phyloP scores from a whole-genome alignment of 768 basidiomycete species.

The Phylloporus scabripes region DNA sequence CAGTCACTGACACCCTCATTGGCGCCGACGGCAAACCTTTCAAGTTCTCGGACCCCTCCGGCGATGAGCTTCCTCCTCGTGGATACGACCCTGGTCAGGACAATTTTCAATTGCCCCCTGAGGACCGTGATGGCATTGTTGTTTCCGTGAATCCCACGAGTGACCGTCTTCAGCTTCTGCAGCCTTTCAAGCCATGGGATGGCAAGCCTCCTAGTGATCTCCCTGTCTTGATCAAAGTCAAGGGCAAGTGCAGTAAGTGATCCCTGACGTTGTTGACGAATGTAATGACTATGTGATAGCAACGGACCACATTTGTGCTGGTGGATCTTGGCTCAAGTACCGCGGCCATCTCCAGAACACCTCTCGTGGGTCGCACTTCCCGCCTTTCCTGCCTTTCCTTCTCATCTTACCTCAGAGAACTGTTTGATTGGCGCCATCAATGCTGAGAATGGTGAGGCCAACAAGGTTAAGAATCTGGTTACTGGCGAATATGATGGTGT shows the following conservation, averaged over 20 bases:
- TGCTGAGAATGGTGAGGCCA: conserved; percentile 90
- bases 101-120: conserved; percentile 94
- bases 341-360: conserved; percentile 99
- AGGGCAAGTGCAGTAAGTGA: conserved; percentile 95
- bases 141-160: conserved; percentile 84
- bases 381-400: not conserved
- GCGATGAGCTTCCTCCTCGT: conserved; percentile 87
- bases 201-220: conserved; percentile 86
- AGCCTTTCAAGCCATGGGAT: conserved; percentile 90
- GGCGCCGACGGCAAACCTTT: conserved; percentile 93
- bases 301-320: conserved; percentile 94
- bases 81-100: conserved; percentile 97
- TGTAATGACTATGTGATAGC: conserved; percentile 34
- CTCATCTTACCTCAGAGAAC: conserved; percentile 56
- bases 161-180: conserved; percentile 86
- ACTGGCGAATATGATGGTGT: conserved; percentile 85
- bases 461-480: conserved; percentile 88
- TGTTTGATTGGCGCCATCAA: conserved; percentile 98
- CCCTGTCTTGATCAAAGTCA: conserved; percentile 95
- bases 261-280: not conserved
- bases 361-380: conserved; percentile 55
- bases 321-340: conserved; percentile 99
- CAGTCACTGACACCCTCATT: conserved; percentile 80
- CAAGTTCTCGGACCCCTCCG: conserved; percentile 91
- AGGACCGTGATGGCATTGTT: conserved; percentile 72